These are phyloP conservation scores for Manihot esculenta DNA, from an alignment of 441 rosid genomes.

Conservation along the genomic window DNA sequence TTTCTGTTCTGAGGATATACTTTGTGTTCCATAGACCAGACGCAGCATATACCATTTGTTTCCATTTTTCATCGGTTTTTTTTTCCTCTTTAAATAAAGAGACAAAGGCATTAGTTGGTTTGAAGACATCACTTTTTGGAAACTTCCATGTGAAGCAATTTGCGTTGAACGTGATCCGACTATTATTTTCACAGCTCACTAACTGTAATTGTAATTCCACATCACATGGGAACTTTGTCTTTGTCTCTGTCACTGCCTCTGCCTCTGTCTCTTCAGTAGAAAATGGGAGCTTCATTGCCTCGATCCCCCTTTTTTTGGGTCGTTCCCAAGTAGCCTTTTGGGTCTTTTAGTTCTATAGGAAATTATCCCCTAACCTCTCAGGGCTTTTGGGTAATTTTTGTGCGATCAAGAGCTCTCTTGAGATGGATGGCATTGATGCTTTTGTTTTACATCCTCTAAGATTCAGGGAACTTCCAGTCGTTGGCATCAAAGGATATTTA, in stretches of 20 bases:
- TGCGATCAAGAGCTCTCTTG: slow-evolving; percentile 4
- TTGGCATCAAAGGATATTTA: slow-evolving; percentile 13
- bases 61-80: not conserved
- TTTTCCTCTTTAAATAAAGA: not conserved
- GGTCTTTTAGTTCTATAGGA: not conserved
- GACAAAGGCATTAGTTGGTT: not conserved
- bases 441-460: slow-evolving; percentile 12
- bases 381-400: slow-evolving; percentile 2
- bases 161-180: slow-evolving; percentile 58
- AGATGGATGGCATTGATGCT: slow-evolving; percentile 5
- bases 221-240: slow-evolving; percentile 3
- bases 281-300: not conserved
- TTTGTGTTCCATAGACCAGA: not conserved
- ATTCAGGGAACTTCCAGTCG: not conserved
- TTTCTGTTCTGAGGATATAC: not conserved
- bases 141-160: slow-evolving; percentile 64
- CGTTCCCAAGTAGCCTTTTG: not conserved
- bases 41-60: not conserved
- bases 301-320: not conserved
- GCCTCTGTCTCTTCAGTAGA: not conserved
- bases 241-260: not conserved
- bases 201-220: not conserved
- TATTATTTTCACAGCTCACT: slow-evolving; percentile 20
- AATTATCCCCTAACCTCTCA: not conserved
- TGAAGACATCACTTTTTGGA: slow-evolving; percentile 28